Percentiles rank a stretch among this genome's conserved stretches.
phyloP scores from a whole-genome alignment of 1,284 basidiomycete genomes.

The Mycena citricolor region DNA sequence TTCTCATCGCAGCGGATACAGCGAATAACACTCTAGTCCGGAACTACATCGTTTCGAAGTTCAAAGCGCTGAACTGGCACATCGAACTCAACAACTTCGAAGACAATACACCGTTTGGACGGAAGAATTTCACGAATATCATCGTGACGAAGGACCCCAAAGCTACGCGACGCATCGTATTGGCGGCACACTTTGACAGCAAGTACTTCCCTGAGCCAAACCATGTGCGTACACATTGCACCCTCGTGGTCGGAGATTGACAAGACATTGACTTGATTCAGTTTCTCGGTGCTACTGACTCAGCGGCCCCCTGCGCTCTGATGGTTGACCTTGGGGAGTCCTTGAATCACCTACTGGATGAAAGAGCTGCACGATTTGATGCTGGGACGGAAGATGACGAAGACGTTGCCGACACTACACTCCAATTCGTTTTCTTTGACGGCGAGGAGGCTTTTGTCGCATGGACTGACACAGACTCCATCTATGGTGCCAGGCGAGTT shows the following conservation, averaged over 20 bases:
- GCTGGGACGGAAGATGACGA: conserved; percentile 69
- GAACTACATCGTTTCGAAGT: conserved; percentile 69
- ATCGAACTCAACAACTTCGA: conserved; percentile 82
- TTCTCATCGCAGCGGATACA: conserved; percentile 54
- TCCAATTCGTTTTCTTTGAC: conserved; percentile 97
- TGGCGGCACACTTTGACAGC: conserved; percentile 95
- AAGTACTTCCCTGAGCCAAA: conserved; percentile 82
- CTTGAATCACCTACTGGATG: conserved; percentile 68
- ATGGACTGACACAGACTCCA: conserved; percentile 90
- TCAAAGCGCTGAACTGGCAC: conserved; percentile 80
- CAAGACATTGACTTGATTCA: conserved; percentile 33
- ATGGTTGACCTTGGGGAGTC: conserved; percentile 87
- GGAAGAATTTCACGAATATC: conserved; percentile 84
- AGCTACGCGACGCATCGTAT: conserved; percentile 80
- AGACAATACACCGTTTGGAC: conserved; percentile 82
- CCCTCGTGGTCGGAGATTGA: conserved; percentile 9
- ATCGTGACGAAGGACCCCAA: conserved; percentile 91
- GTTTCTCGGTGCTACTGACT: conserved; percentile 98
- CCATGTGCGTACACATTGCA: conserved; percentile 38
- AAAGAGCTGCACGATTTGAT: conserved; percentile 56
- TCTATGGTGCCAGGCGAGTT: conserved; percentile 86
- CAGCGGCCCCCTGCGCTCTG: conserved; percentile 93
- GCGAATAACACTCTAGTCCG: conserved; percentile 79
- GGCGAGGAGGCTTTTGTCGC: conserved; percentile 94
- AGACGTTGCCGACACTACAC: conserved; percentile 76